Conservation (phyloP, 495 filamentous ascomycete species). For the Hypoxylon lienhwacheense region DNA sequence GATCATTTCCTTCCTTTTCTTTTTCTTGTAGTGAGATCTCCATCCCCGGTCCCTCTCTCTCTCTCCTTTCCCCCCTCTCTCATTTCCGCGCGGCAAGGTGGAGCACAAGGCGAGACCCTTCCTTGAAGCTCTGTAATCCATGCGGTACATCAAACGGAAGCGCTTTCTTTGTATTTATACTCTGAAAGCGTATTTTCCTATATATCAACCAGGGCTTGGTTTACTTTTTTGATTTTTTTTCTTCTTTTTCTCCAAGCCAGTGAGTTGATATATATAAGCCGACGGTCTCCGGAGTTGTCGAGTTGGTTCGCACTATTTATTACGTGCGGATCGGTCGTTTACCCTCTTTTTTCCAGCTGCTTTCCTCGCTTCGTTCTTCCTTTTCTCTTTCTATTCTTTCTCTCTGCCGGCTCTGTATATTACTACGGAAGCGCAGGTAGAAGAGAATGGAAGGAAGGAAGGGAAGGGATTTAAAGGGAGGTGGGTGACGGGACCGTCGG, state of each 20-base stretch:
- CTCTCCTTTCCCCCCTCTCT: conserved; percentile 3
- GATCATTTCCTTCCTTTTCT: conserved; percentile 6
- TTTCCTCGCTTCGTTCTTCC: too few species aligned
- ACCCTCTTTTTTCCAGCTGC: too few species aligned
- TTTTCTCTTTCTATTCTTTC: too few species aligned
- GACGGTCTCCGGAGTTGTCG: conserved; percentile 35
- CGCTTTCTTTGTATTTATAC: conserved; percentile 13
- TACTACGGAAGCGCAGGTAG: too few species aligned
- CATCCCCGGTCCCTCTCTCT: not conserved
- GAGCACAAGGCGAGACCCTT: conserved; percentile 66
- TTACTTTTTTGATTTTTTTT: too few species aligned
- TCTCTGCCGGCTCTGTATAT: too few species aligned
- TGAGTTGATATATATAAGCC: too few species aligned
- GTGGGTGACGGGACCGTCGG: conserved; percentile 39
- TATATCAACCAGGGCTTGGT: too few species aligned
- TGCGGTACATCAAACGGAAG: conserved; percentile 56
- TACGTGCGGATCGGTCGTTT: conserved; percentile 46
- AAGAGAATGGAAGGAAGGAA: too few species aligned
- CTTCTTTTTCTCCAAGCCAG: too few species aligned
- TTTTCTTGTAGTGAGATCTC: not conserved
- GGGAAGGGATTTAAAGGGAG: conserved; percentile 30
- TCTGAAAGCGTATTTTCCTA: too few species aligned
- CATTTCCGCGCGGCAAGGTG: conserved; percentile 59
- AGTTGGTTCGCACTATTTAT: conserved; percentile 39
- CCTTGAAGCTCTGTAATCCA: conserved; percentile 68